A percentile compares a stretch with the other conserved stretches of the same genome.
These are phyloP conservation scores for Penicillium griseofulvum DNA, from an alignment of 2,329 filamentous ascomycete species.

Conservation along the genomic window DNA sequence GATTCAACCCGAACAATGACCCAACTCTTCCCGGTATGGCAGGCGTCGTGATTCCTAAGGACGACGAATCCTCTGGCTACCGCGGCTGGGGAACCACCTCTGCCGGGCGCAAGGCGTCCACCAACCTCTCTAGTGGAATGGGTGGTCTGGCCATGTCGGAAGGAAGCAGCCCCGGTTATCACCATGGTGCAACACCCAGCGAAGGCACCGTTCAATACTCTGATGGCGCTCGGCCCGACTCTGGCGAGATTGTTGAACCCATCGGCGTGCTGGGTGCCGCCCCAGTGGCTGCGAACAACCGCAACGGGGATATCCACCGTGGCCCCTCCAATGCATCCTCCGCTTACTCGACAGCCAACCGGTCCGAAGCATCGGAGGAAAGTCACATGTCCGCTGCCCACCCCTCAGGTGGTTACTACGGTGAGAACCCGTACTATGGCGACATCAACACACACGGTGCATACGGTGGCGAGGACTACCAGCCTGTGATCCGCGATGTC, in stretches of 20 bases:
- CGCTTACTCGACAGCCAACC: conserved; percentile 79
- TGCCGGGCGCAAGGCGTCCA: conserved; percentile 79
- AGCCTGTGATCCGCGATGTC: conserved; percentile 90
- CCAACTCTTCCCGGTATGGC: conserved; percentile 67
- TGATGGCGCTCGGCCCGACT: conserved; percentile 57
- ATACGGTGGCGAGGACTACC: conserved; percentile 57
- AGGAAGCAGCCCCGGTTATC: conserved; percentile 56
- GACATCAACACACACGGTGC: conserved; percentile 48
- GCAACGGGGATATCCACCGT: conserved; percentile 70
- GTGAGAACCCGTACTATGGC: conserved; percentile 56
- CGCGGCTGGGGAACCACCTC: conserved; percentile 87
- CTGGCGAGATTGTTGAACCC: conserved; percentile 76
- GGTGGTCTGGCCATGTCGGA: conserved; percentile 69
- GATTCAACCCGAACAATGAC: conserved; percentile 96
- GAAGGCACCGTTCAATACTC: conserved; percentile 59
- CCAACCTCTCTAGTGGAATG: conserved; percentile 76
- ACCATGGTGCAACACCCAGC: conserved; percentile 60
- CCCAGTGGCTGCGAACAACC: conserved; percentile 64
- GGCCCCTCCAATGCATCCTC: conserved; percentile 95
- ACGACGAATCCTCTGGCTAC: conserved; percentile 71
- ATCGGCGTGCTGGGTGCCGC: conserved; percentile 72
- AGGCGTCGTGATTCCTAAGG: conserved; percentile 61
- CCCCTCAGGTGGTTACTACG: conserved; percentile 52
- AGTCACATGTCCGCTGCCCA: conserved; percentile 48
- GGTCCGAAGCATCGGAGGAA: conserved; percentile 64